phyloP scores from a whole-genome alignment of 306 rosid species.

The Castanopsis chinensis region DNA sequence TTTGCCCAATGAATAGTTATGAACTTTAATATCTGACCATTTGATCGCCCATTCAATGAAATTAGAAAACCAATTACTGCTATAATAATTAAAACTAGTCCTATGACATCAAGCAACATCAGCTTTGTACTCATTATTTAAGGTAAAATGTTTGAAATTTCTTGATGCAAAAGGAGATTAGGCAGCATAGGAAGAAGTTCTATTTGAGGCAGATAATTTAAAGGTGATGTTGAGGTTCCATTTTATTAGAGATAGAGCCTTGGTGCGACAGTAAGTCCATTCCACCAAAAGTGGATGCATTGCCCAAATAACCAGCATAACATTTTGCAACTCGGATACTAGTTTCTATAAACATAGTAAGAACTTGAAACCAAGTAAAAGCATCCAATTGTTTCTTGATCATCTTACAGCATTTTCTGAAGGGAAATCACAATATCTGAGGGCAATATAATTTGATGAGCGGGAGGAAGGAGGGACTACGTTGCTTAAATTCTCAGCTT shows the following conservation, averaged over 20 bases:
- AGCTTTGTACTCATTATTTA: background rate
- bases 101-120: background rate
- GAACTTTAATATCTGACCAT: background rate
- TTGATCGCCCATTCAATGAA: background rate
- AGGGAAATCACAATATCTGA: slow-evolving; percentile 63
- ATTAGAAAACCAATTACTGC: background rate
- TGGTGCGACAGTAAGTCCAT: too few species aligned
- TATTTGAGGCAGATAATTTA: background rate
- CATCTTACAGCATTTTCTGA: slow-evolving; percentile 50
- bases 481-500: slow-evolving; percentile 72
- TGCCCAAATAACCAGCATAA: background rate
- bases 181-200: background rate
- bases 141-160: background rate
- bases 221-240: background rate
- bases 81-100: background rate
- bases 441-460: slow-evolving; percentile 80
- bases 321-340: background rate
- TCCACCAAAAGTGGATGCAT: background rate
- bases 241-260: too few species aligned
- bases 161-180: background rate
- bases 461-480: slow-evolving; percentile 88
- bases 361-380: slow-evolving; percentile 18
- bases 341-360: slow-evolving; percentile 6
- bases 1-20: background rate
- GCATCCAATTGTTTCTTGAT: slow-evolving; percentile 4